Evolutionary conservation across 495 filamentous ascomycete genomes (phyloP).

Genomic region (Cercophora samala): DNA sequence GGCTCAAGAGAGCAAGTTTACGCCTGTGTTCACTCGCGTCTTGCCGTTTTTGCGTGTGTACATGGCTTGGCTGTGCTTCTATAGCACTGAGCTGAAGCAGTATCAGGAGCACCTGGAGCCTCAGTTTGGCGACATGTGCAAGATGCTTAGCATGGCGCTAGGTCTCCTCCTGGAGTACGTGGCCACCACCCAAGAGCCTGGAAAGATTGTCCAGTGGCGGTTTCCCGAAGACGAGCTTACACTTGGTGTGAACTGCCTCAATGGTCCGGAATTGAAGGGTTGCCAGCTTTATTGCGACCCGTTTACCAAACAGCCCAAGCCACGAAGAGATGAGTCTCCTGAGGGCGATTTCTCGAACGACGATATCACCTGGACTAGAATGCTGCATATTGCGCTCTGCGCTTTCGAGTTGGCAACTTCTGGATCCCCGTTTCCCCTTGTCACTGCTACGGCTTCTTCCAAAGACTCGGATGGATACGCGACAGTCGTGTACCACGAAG

Average conservation of each 20-base stretch:
- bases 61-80: conserved; percentile 44
- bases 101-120: conserved; percentile 43
- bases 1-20: conserved; percentile 27
- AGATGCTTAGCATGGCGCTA: conserved; percentile 34
- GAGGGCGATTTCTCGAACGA: conserved; percentile 19
- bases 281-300: conserved; percentile 32
- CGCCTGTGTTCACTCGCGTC: conserved; percentile 23
- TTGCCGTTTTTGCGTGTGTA: conserved; percentile 44
- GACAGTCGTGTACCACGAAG: conserved; percentile 26
- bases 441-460: conserved; percentile 1
- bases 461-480: conserved; percentile 18
- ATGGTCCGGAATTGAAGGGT: conserved; percentile 30
- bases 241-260: conserved; percentile 42
- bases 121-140: conserved; percentile 40
- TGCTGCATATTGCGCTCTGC: conserved; percentile 24
- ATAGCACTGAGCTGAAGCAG: conserved; percentile 34
- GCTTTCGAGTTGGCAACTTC: conserved; percentile 25
- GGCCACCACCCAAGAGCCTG: conserved; percentile 25
- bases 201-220: conserved; percentile 31
- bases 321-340: conserved; percentile 26
- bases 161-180: conserved; percentile 36
- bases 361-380: conserved; percentile 24
- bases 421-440: conserved; percentile 27
- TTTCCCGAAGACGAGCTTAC: conserved; percentile 44
- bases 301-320: conserved; percentile 26